phyloP scores from a whole-genome alignment of 768 basidiomycete genomes.

The Hygrophorus russula region DNA sequence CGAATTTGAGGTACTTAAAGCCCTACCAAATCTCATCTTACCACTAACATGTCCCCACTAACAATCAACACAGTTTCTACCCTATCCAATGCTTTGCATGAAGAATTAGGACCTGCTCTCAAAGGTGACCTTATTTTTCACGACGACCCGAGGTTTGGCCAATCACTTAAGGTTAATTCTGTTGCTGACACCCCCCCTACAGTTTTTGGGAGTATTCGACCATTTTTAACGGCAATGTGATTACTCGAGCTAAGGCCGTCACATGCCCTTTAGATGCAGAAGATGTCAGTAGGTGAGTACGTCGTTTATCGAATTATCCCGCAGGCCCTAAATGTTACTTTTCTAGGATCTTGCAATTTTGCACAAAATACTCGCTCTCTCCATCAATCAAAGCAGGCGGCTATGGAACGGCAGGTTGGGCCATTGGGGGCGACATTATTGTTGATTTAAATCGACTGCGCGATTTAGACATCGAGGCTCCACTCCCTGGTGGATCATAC shows the following conservation, averaged over 20 bases:
- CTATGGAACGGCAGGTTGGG: constrained; percentile 86
- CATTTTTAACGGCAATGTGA: constrained; percentile 74
- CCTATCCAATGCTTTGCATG: too few relatives aligned
- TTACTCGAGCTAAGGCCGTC: constrained; percentile 47
- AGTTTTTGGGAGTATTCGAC: constrained; percentile 38
- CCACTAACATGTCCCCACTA: too few relatives aligned
- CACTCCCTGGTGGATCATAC: constrained; percentile 40
- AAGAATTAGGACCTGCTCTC: too few relatives aligned
- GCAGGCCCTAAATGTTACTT: constrained; percentile 2
- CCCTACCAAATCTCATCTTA: too few relatives aligned
- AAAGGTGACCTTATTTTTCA: too few relatives aligned
- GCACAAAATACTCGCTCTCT: constrained; percentile 54
- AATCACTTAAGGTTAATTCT: not conserved
- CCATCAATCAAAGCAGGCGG: constrained; percentile 85
- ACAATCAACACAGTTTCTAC: too few relatives aligned
- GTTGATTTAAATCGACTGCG: constrained; percentile 65
- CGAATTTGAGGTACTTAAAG: too few relatives aligned
- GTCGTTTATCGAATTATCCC: not conserved
- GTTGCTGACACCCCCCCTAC: constrained; percentile 6
- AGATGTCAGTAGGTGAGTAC: constrained; percentile 71
- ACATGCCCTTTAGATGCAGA: constrained; percentile 67
- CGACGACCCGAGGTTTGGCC: too few relatives aligned
- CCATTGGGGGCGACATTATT: constrained; percentile 78
- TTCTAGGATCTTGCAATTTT: constrained; percentile 59
- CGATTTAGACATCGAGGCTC: constrained; percentile 58